Base-by-base conservation (phyloP, 2,329 filamentous ascomycete species). In the Pleoardoris graminearum region DNA sequence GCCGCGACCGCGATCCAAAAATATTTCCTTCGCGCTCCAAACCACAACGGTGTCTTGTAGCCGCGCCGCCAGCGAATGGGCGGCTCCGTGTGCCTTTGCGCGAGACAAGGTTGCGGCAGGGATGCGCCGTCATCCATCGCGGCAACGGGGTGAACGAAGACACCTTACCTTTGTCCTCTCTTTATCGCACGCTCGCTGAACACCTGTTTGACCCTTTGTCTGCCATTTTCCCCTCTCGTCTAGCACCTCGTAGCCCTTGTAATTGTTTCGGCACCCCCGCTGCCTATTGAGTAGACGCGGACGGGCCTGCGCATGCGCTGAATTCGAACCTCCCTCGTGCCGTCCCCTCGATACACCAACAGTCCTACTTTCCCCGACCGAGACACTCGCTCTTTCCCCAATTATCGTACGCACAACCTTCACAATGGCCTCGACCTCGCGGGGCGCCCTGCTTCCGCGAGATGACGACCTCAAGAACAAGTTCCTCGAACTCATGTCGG, bases 401-500 rank as follows among this genome's bases (percentile, higher is more conserved):
- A 6, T n/a, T 4, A 27, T 7, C 5, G 17, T 19, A 27, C 33
- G n/a, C 33, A 27, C n/a, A 35, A 58, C 45, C 48, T 45, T 44
- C 51, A 60, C 51, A 38, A 69, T 70, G 67, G 58, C 58, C 17
- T 61, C 58, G 6, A 29, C 32, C 25, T 29, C 35, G 39, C 42
- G 59, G 46, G 57, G 50, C 17, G 47, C 45, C 48, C 47, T 66
- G 58, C 57, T 70, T 49, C 51, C 59, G 52, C 63, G 65, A 54
- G 63, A 54, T 16, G 50, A 62, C 60, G 57, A 68, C 50, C 58
- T 66, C 8, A 60, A 63, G 16, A 47, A 70, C 17, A 69, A 70
- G 62, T 63, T 72, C 44, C 52, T 69, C 50, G 32, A 61, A 10
- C 58, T 71, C 29, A 60, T 72, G 59, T 50, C 48, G 12, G 61